Percentiles rank a stretch among this genome's conserved stretches.
Evolutionary conservation across 257 asterid species (phyloP).

Genomic region (Penstemon newberryi): DNA sequence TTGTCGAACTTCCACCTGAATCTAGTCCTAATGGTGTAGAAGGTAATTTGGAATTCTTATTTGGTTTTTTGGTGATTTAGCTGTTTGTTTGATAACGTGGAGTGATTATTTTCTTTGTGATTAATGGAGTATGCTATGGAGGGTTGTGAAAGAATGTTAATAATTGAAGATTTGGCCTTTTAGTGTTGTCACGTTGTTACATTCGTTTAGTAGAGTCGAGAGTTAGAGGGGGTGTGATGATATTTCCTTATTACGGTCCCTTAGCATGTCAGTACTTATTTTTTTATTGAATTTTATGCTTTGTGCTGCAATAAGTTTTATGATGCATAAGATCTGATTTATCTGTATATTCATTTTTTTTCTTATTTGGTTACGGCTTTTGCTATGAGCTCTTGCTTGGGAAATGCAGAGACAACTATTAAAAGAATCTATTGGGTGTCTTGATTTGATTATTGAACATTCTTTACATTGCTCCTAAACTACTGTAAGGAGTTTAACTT

Average conservation of each 20-base stretch:
- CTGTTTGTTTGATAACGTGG: background rate
- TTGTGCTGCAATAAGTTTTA: background rate
- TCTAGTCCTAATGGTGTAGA: constrained; percentile 18
- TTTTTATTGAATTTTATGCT: too few species aligned
- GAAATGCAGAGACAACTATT: too few species aligned
- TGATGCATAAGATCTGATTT: background rate
- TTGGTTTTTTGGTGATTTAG: constrained; percentile 2
- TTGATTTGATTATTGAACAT: too few species aligned
- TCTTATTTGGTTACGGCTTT: background rate
- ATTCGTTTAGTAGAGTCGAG: background rate
- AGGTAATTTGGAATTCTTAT: constrained; percentile 28
- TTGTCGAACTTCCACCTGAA: constrained; percentile 32
- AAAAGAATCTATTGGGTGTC: too few species aligned
- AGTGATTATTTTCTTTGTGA: background rate
- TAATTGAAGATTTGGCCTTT: background rate
- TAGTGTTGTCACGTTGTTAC: background rate
- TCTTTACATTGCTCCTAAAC: too few species aligned
- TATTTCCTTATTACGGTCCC: background rate
- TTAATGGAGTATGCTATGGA: background rate
- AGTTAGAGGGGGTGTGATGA: background rate
- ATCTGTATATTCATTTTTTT: background rate
- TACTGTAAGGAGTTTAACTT: too few species aligned
- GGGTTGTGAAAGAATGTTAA: background rate
- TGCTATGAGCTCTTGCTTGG: too few species aligned
- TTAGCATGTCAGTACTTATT: background rate